Evolutionary conservation across 2,329 filamentous ascomycete genomes (phyloP), one percentile per base, ranked within the genome.

Genomic region (Colletotrichum sp.): DNA sequence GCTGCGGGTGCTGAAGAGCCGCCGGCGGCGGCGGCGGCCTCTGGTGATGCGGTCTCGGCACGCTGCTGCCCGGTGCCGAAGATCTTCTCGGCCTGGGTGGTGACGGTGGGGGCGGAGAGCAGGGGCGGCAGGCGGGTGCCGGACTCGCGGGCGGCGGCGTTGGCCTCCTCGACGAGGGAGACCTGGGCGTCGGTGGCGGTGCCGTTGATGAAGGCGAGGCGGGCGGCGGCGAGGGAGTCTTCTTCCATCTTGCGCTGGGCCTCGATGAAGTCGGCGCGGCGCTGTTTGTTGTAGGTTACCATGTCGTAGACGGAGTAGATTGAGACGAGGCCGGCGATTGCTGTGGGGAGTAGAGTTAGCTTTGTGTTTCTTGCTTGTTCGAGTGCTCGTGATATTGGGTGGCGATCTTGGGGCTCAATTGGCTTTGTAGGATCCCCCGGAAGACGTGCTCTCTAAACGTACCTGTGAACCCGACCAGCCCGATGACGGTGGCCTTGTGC

Each of bases 251-350:
- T 84, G 82, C 87, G 86, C 80, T 91, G 90, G 70, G 89, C 85
- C 74, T 89, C 87, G 79, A 89, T 80, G 85, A 91, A 92, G 82
- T 92, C 90, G 80, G 83, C 84, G 80, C 90, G 90, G 79, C 90
- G 90, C 83, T 89, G 88, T 79, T 88, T 89, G 86, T 92, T 92
- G 83, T 90, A 89, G 69, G 87, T 85, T 75, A 92, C 85, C 90
- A 92, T 92, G 82, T 92, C 90, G 85, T 86, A 88, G 21, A 90
- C 88, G 43, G 90, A 91, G 85, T 92, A 92, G 76, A 88, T 84
- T 70, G 89, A 91, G 55, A 90, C 85, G 32, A 92, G 84, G 77
- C 87, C 86, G 75, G 90, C 90, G 76, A 92, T 85, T 65, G 86
- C 90, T 91, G 74, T 69, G n/a, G 18, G 13, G 2, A 18, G 30